Conservation (phyloP, 768 basidiomycete genomes). For the Macrolepiota albuminosa region DNA sequence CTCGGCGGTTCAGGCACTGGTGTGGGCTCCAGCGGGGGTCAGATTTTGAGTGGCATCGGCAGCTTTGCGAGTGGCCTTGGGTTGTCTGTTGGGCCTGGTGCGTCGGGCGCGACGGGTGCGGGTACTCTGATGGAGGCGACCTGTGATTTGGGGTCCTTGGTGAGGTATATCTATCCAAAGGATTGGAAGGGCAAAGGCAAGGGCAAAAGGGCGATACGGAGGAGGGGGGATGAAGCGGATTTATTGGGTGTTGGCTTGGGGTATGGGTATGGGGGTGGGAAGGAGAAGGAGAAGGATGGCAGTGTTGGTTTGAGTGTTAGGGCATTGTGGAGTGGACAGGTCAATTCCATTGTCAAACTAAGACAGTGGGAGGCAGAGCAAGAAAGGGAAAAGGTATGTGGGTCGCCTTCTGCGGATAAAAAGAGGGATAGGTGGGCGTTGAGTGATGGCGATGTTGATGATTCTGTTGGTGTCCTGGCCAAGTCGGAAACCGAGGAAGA, state of each 20-base stretch:
- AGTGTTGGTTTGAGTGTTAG: constrained; percentile 33
- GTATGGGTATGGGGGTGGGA: constrained; percentile 12
- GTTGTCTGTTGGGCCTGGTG: constrained; percentile 30
- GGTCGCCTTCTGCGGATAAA: background rate
- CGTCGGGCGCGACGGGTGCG: constrained; percentile 21
- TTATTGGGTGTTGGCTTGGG: constrained; percentile 11
- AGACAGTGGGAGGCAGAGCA: constrained; percentile 31
- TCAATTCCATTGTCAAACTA: constrained; percentile 30
- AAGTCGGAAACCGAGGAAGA: constrained; percentile 43
- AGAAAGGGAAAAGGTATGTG: constrained; percentile 1
- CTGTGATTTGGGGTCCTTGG: constrained; percentile 48
- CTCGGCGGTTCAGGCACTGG: constrained; percentile 12
- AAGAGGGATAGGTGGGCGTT: constrained; percentile 19
- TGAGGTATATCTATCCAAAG: constrained; percentile 35
- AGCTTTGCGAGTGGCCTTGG: constrained; percentile 35
- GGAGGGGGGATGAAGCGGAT: constrained; percentile 16
- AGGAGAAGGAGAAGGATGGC: constrained; percentile 25
- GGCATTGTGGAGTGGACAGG: constrained; percentile 42
- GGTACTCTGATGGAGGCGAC: constrained; percentile 42
- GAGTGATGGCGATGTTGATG: constrained; percentile 40
- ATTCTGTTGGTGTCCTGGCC: constrained; percentile 12
- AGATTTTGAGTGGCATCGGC: constrained; percentile 39
- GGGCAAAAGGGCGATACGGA: constrained; percentile 17
- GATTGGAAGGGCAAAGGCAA: constrained; percentile 22
- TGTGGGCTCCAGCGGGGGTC: constrained; percentile 24